These are phyloP conservation scores for Zasmidium angulare DNA, from an alignment of 2,329 filamentous ascomycete species.

Conservation along the genomic window DNA sequence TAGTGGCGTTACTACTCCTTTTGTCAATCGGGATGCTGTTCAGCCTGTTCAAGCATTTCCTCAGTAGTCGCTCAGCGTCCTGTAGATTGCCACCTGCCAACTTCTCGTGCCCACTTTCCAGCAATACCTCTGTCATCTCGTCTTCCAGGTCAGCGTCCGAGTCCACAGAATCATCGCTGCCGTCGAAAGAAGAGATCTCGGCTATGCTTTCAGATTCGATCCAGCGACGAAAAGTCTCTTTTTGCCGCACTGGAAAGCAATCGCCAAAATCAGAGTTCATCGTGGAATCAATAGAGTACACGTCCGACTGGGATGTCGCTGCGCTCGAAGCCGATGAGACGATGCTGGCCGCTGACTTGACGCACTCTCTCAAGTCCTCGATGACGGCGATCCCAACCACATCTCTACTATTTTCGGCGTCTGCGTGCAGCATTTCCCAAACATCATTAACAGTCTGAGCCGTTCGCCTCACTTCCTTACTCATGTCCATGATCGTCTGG, in stretches of 20 bases:
- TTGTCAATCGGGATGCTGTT: neutral
- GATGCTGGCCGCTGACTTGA: conserved; percentile 7
- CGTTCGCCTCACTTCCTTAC: conserved; percentile 1
- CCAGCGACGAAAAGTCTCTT: conserved; percentile 1
- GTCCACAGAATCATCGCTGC: neutral
- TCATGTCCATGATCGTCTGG: neutral
- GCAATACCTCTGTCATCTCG: conserved; percentile 2
- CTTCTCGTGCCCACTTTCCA: conserved; percentile 3
- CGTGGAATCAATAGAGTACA: too few relatives aligned
- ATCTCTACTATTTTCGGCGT: neutral
- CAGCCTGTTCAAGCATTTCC: neutral
- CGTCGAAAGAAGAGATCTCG: neutral
- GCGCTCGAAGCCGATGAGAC: conserved; percentile 3
- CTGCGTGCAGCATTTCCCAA: neutral
- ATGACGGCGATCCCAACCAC: neutral
- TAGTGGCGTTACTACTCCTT: neutral
- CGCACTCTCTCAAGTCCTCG: conserved; percentile 1
- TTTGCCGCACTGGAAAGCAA: conserved; percentile 3
- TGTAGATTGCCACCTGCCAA: neutral
- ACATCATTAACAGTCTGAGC: neutral
- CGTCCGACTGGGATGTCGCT: neutral
- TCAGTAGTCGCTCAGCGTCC: conserved; percentile 3
- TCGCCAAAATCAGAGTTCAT: conserved; percentile 9
- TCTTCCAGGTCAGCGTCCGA: conserved; percentile 4
- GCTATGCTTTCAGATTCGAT: neutral